Evolutionary conservation across 257 asterid genomes (phyloP).

Genomic region (Solanum ahanhuiri): DNA sequence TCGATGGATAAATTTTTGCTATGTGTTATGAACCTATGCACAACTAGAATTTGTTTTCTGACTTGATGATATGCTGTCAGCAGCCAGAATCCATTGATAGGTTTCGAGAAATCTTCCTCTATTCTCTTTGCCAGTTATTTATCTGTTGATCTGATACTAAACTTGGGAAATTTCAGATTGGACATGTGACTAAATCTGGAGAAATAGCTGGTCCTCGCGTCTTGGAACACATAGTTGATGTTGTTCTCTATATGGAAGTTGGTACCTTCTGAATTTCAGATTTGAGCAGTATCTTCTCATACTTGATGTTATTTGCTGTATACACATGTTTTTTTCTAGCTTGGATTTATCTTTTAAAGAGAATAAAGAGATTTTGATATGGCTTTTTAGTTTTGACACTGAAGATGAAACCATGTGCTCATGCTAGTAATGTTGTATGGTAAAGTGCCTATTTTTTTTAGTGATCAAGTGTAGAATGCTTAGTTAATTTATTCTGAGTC

Average conservation of each 20-base stretch:
- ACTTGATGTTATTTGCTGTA: neutral
- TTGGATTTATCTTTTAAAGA: neutral
- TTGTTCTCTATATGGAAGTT: constrained; percentile 90
- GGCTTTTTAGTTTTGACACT: neutral
- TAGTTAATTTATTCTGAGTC: neutral
- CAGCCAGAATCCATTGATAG: neutral
- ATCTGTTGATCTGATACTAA: neutral
- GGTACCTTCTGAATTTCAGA: constrained; percentile 19
- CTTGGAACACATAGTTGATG: constrained; percentile 95
- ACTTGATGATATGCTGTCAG: neutral
- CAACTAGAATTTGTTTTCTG: neutral
- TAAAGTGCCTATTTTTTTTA: neutral
- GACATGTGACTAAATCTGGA: constrained; percentile 92
- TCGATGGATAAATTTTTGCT: neutral
- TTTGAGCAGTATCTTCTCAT: neutral
- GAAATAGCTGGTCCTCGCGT: constrained; percentile 97
- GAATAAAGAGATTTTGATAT: neutral
- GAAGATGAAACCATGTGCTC: neutral
- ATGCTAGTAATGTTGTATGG: neutral
- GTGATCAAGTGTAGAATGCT: neutral
- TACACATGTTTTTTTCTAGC: neutral
- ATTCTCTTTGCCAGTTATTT: neutral
- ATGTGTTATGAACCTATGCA: neutral
- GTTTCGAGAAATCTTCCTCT: neutral
- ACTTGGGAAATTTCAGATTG: constrained; percentile 42